Conservation (phyloP, 306 rosid species). For the Vigna unguiculata region DNA sequence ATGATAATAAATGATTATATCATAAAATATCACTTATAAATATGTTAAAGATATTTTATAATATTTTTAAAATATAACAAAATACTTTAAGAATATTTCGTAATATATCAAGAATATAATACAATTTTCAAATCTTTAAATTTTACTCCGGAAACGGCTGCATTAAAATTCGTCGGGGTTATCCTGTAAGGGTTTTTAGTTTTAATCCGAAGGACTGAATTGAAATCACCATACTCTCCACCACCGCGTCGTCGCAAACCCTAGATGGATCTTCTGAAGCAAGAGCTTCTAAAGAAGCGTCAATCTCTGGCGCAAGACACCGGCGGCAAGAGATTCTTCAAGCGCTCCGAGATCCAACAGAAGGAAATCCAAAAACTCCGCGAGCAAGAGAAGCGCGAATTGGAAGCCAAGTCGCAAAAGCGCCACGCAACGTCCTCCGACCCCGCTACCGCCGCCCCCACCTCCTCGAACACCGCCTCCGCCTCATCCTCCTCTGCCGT, state of each 20-base stretch:
- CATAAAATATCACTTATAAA: no score
- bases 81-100: no score
- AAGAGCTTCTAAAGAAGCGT: slow-evolving; percentile 85
- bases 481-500: slow-evolving; percentile 43
- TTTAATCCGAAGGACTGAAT: not conserved
- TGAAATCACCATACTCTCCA: not conserved
- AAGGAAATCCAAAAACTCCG: slow-evolving; percentile 87
- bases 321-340: slow-evolving; percentile 86
- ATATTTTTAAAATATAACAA: no score
- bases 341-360: slow-evolving; percentile 93
- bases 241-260: slow-evolving; percentile 22
- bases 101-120: no score
- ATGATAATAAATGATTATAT: no score
- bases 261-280: slow-evolving; percentile 86
- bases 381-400: slow-evolving; percentile 86
- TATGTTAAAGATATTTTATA: no score
- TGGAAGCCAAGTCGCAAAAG: slow-evolving; percentile 75
- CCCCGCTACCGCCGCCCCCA: slow-evolving; percentile 37
- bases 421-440: slow-evolving; percentile 61
- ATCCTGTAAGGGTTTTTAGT: not conserved
- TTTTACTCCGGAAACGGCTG: no score
- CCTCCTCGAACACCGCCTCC: slow-evolving; percentile 49
- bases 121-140: no score
- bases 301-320: slow-evolving; percentile 71
- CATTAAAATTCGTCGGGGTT: no score